A percentile compares a stretch with the other conserved stretches of the same genome.
Conservation (phyloP, 2,329 filamentous ascomycete genomes). For the Phialophora chinensis region DNA sequence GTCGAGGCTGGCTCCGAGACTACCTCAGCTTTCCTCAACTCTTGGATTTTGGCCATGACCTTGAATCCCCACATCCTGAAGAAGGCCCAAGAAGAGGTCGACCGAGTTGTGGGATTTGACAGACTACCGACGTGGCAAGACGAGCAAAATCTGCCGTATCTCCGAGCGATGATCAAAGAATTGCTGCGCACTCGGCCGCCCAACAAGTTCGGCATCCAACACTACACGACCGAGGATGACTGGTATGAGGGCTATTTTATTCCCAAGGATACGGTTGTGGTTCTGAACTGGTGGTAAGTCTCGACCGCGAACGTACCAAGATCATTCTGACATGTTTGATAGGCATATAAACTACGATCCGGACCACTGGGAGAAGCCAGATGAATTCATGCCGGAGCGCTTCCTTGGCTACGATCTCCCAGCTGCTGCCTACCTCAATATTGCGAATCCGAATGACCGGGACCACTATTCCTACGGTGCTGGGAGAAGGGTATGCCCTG, state of each 20-base stretch:
- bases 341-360: conserved; percentile 40
- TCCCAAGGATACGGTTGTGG: conserved; percentile 38
- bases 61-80: conserved; percentile 54
- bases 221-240: conserved; percentile 38
- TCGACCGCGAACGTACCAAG: not conserved
- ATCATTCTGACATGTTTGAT: conserved; percentile 8
- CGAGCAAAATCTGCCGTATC: conserved; percentile 57
- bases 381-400: conserved; percentile 34
- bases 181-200: conserved; percentile 50
- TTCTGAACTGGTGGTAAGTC: conserved; percentile 56
- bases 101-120: conserved; percentile 56
- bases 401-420: conserved; percentile 36
- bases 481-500: conserved; percentile 44
- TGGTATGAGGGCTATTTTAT: conserved; percentile 37
- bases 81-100: conserved; percentile 57
- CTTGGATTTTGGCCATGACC: conserved; percentile 39
- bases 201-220: conserved; percentile 49
- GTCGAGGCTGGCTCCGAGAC: conserved; percentile 41
- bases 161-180: conserved; percentile 50
- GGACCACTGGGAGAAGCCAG: conserved; percentile 30
- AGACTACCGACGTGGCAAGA: conserved; percentile 59
- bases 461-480: conserved; percentile 44
- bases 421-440: conserved; percentile 47
- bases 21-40: conserved; percentile 36
- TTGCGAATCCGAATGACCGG: conserved; percentile 41